Percentiles rank a stretch among this genome's conserved stretches.
These are phyloP conservation scores for Kentomonas sorsogonicus DNA, from an alignment of 208 protist species.

Conservation along the genomic window DNA sequence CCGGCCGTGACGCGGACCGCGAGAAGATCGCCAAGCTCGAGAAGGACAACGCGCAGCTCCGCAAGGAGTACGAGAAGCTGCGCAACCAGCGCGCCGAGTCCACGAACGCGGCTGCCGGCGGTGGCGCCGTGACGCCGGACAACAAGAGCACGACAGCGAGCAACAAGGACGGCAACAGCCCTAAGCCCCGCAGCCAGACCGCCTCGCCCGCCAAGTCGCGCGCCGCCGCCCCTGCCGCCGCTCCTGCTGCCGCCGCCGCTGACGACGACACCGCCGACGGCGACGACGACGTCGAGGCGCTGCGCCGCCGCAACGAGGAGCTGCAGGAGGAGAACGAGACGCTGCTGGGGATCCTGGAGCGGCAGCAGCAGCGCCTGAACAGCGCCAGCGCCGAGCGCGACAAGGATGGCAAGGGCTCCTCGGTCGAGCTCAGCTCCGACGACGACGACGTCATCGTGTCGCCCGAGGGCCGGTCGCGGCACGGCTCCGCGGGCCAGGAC, in stretches of 20 bases:
- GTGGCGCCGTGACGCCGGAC: too few relatives aligned
- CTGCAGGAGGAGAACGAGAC: slow-evolving; percentile 8
- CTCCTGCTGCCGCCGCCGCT: not conserved
- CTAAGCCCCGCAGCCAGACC: not conserved
- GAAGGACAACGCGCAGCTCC: slow-evolving; percentile 13
- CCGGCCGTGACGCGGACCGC: slow-evolving; percentile 26
- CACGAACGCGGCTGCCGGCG: not conserved
- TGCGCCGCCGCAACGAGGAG: slow-evolving; percentile 20
- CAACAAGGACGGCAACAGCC: not conserved
- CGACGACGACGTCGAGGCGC: slow-evolving; percentile 20
- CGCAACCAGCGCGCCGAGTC: not conserved
- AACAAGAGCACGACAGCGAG: slow-evolving; percentile 4
- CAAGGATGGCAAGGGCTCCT: not conserved
- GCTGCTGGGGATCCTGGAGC: not conserved
- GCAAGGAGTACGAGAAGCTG: not conserved
- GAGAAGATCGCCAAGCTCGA: not conserved
- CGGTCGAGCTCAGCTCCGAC: not conserved
- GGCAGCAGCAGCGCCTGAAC: not conserved
- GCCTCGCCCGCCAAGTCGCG: slow-evolving; percentile 1
- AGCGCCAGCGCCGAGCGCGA: not conserved
- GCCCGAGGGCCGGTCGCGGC: not conserved
- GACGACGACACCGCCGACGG: slow-evolving; percentile 6
- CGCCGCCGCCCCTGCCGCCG: not conserved
- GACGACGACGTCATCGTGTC: not conserved
- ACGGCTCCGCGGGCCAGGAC: not conserved